A percentile compares a stretch with the other conserved stretches of the same genome.
Evolutionary conservation across 768 basidiomycete genomes (phyloP).

Genomic region (Leccinum longicurvipes): DNA sequence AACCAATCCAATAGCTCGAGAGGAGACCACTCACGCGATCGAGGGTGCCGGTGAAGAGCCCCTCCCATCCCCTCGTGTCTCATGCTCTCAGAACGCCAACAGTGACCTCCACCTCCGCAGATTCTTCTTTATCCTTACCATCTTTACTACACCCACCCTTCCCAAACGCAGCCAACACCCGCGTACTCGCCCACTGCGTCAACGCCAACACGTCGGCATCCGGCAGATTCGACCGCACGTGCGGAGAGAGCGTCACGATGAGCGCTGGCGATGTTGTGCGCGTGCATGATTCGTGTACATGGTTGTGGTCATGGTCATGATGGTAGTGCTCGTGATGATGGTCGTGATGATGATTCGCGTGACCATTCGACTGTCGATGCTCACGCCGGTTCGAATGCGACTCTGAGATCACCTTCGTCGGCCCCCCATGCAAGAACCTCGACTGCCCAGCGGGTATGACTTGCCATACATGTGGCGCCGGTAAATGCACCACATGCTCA

Average conservation of each 20-base stretch:
- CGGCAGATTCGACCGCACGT: conserved; percentile 60
- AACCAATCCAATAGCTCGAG: neutral
- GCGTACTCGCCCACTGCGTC: conserved; percentile 76
- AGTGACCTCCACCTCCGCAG: conserved; percentile 59
- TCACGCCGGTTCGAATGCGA: neutral
- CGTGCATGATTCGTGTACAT: neutral
- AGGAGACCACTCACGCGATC: conserved; percentile 12
- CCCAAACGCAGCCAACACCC: conserved; percentile 52
- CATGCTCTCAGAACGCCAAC: conserved; percentile 69
- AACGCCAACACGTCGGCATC: conserved; percentile 71
- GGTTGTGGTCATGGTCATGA: conserved; percentile 3
- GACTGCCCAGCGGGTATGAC: conserved; percentile 48
- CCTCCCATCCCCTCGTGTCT: conserved; percentile 4
- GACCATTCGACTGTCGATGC: conserved; percentile 7
- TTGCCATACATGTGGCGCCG: conserved; percentile 88
- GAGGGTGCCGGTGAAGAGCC: neutral
- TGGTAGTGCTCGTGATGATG: conserved; percentile 8
- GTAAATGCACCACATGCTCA: conserved; percentile 77
- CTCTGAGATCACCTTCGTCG: neutral
- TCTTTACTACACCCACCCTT: conserved; percentile 23
- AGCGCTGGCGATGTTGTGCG: conserved; percentile 38
- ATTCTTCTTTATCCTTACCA: conserved; percentile 24
- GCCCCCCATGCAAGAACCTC: conserved; percentile 2
- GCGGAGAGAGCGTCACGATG: conserved; percentile 77
- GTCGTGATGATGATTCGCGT: conserved; percentile 3